phyloP scores from a whole-genome alignment of 805 yeast species.

The Candida hispaniensis region DNA sequence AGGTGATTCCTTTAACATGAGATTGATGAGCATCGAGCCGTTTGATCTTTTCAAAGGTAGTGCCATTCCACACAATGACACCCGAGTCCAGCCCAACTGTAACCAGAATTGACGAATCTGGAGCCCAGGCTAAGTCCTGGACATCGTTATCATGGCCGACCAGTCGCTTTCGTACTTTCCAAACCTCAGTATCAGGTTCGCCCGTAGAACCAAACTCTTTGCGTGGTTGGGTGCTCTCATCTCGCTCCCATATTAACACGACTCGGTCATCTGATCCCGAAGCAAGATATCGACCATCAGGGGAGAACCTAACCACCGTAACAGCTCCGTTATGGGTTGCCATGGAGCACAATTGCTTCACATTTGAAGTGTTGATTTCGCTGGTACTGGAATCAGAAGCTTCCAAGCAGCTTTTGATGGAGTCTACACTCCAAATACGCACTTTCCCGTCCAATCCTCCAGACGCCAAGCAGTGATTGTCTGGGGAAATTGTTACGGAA shows the following conservation, averaged over 20 bases:
- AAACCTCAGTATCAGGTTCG: slow-evolving; percentile 72
- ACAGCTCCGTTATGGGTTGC: slow-evolving; percentile 95
- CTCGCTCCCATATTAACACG: slow-evolving; percentile 84
- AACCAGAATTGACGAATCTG: slow-evolving; percentile 80
- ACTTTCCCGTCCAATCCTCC: slow-evolving; percentile 91
- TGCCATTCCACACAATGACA: slow-evolving; percentile 87
- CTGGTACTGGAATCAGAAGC: slow-evolving; percentile 15
- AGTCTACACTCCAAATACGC: slow-evolving; percentile 81
- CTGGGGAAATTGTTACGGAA: slow-evolving; percentile 68
- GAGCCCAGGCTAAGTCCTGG: slow-evolving; percentile 97
- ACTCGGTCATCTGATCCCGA: slow-evolving; percentile 94
- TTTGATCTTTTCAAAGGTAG: slow-evolving; percentile 80
- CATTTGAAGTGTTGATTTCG: slow-evolving; percentile 16
- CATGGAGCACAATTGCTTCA: slow-evolving; percentile 71
- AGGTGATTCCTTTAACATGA: slow-evolving; percentile 91
- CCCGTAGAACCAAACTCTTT: slow-evolving; percentile 50
- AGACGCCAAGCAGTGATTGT: slow-evolving; percentile 77
- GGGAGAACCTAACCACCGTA: slow-evolving; percentile 84
- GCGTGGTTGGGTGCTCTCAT: slow-evolving; percentile 50
- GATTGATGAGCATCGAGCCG: slow-evolving; percentile 89
- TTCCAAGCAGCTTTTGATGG: slow-evolving; percentile 55
- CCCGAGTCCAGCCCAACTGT: slow-evolving; percentile 92
- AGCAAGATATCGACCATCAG: slow-evolving; percentile 83
- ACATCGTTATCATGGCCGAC: slow-evolving; percentile 98
- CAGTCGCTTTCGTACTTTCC: slow-evolving; percentile 85